These are phyloP conservation scores for Calonectria fujianensis DNA, from an alignment of 2,329 filamentous ascomycete species.

Conservation along the genomic window DNA sequence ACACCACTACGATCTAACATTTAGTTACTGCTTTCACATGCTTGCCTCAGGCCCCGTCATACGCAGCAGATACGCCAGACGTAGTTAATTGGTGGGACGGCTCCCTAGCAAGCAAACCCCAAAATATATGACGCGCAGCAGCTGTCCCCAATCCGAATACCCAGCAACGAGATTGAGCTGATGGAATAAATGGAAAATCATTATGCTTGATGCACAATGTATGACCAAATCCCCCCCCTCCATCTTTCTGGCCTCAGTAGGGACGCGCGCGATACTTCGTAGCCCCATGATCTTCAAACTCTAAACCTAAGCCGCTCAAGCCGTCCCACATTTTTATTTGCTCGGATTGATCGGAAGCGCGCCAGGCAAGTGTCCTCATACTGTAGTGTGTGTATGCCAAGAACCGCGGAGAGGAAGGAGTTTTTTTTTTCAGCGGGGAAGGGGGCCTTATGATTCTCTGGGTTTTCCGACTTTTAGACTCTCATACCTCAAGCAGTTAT, in stretches of 20 bases:
- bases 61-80: neutral
- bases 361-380: neutral
- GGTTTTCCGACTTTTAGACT: neutral
- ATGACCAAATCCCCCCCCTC: neutral
- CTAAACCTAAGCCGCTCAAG: neutral
- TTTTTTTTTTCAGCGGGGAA: neutral
- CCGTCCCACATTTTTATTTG: neutral
- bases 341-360: neutral
- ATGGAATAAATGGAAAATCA: neutral
- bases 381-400: neutral
- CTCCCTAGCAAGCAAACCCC: neutral
- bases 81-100: neutral
- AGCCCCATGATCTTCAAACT: neutral
- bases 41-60: neutral
- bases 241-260: neutral
- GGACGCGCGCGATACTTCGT: neutral
- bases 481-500: neutral
- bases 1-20: neutral
- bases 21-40: conserved; percentile 18
- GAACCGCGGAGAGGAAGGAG: neutral
- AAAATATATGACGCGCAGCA: neutral
- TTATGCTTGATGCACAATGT: neutral
- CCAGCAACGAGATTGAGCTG: neutral
- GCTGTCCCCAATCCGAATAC: neutral
- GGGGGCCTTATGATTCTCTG: neutral